Percentiles rank a stretch among this genome's conserved stretches.
phyloP scores from a whole-genome alignment of 352 stramenopile species.

The Phytopythium cucurbitacearum region DNA sequence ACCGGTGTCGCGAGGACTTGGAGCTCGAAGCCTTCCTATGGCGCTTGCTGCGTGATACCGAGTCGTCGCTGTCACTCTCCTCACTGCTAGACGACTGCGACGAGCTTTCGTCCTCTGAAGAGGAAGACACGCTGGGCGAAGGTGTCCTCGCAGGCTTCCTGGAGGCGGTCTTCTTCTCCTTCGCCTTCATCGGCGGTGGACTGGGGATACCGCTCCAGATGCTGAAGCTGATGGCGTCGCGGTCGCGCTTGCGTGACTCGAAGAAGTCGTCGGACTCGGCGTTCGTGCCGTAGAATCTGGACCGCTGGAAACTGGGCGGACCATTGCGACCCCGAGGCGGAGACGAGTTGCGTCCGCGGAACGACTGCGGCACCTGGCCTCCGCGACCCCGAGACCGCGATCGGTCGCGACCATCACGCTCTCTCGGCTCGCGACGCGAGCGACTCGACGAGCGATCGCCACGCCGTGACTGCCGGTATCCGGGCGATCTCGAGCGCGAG shows the following conservation, averaged over 20 bases:
- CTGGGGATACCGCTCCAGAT: conserved; percentile 78
- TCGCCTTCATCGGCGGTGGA: conserved; percentile 48
- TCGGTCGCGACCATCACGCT: too few species aligned
- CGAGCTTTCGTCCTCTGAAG: conserved; percentile 13
- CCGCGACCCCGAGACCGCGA: conserved; percentile 1
- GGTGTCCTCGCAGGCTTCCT: conserved; percentile 16
- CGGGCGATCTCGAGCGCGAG: conserved; percentile 20
- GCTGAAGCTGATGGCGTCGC: conserved; percentile 54
- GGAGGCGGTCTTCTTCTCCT: conserved; percentile 16
- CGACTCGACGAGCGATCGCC: conserved; percentile 1
- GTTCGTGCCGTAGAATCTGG: conserved; percentile 13
- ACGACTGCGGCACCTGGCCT: background rate
- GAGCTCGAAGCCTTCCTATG: background rate
- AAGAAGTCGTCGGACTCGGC: conserved; percentile 65
- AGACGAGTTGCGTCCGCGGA: conserved; percentile 5
- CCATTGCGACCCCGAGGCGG: background rate
- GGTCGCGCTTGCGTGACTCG: conserved; percentile 62
- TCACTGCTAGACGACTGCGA: conserved; percentile 17
- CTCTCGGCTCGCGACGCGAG: background rate
- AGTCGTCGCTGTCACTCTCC: conserved; percentile 25
- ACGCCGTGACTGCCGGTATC: background rate
- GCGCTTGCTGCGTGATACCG: conserved; percentile 11
- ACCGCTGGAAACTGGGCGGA: conserved; percentile 12
- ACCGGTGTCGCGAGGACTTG: conserved; percentile 9
- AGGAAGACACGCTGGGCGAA: conserved; percentile 32